Conservation (phyloP, 305 asterid genomes). For the Rubia balearica region DNA sequence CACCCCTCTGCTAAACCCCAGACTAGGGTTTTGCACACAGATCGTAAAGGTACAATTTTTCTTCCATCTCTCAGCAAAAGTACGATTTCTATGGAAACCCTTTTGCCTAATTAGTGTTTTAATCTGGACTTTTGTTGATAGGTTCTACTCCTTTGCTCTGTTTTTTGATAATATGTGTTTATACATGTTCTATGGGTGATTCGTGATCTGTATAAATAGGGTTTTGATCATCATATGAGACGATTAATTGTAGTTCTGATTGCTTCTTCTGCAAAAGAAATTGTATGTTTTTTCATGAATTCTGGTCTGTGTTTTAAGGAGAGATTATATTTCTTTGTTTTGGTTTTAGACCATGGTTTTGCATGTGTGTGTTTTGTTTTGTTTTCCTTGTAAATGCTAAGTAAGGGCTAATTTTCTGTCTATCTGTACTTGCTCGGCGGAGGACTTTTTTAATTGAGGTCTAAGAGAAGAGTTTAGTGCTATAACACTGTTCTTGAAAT, state of each 20-base stretch:
- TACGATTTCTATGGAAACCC: background rate
- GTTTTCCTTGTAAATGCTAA: background rate
- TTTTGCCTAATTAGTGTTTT: background rate
- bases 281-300: background rate
- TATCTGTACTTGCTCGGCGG: no score
- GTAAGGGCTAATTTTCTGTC: no score
- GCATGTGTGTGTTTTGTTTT: background rate
- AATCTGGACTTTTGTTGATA: background rate
- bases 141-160: background rate
- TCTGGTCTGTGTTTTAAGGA: background rate
- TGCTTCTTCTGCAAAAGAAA: background rate
- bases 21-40: constrained; percentile 7
- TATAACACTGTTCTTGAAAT: background rate
- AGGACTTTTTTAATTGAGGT: no score
- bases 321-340: background rate
- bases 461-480: no score
- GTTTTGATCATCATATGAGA: background rate
- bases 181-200: no score
- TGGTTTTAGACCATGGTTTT: background rate
- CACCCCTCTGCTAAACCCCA: constrained; percentile 7
- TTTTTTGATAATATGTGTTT: background rate
- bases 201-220: background rate
- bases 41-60: constrained; percentile 8
- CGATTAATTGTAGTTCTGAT: background rate
- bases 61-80: background rate